Percentiles rank a stretch among this genome's conserved stretches.
phyloP scores from a whole-genome alignment of 169 alveolate genomes.

The Sarcocystis neurona region DNA sequence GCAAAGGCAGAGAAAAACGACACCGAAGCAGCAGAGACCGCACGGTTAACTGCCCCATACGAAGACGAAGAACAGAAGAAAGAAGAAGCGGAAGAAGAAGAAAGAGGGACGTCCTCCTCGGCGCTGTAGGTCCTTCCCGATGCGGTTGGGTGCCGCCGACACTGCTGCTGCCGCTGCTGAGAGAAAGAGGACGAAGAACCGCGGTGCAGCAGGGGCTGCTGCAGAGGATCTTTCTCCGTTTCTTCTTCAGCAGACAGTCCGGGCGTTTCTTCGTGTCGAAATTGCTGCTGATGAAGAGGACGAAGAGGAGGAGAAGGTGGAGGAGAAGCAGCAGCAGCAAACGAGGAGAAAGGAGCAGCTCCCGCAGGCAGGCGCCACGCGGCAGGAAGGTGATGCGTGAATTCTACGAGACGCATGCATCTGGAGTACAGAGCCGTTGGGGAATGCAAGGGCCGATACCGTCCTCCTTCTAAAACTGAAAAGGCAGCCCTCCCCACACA shows the following conservation, averaged over 20 bases:
- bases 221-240: too few species aligned
- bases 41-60: neutral
- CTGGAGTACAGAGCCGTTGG: slow-evolving; percentile 29
- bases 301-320: too few species aligned
- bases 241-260: too few species aligned
- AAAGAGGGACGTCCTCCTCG: neutral
- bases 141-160: neutral
- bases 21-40: too few species aligned
- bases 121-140: neutral
- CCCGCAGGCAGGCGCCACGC: slow-evolving; percentile 37
- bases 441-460: neutral
- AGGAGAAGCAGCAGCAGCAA: neutral
- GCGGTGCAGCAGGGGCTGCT: too few species aligned
- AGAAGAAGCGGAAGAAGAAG: neutral
- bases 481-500: too few species aligned
- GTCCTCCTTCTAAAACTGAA: neutral
- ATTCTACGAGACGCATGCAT: slow-evolving; percentile 42
- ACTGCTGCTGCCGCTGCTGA: neutral
- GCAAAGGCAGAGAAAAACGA: too few species aligned
- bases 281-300: too few species aligned
- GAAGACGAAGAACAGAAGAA: neutral
- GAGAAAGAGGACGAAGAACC: neutral
- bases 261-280: too few species aligned
- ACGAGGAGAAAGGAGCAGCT: neutral
- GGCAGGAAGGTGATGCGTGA: slow-evolving; percentile 48